These are phyloP conservation scores for Dillenia suffruticosa DNA, from an alignment of 164 flowering plant species.

Conservation along the genomic window DNA sequence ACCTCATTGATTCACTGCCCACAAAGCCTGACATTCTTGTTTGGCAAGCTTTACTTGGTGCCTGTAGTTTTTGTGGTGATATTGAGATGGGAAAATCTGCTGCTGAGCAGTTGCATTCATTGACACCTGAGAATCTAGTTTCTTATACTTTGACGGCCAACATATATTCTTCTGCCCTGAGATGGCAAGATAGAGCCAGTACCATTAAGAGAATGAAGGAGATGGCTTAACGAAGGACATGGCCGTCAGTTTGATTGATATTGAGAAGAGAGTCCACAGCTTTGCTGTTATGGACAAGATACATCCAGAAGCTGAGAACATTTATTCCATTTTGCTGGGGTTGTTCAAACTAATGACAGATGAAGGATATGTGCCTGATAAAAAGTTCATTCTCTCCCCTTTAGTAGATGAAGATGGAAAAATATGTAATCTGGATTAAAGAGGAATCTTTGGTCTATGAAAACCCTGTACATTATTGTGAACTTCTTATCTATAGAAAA, in stretches of 20 bases:
- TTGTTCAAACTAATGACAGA: slow-evolving; percentile 52
- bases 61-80: slow-evolving; percentile 66
- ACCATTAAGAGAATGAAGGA: slow-evolving; percentile 70
- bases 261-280: slow-evolving; percentile 59
- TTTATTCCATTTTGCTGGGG: slow-evolving; percentile 39
- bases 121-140: slow-evolving; percentile 46
- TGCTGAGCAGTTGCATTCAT: slow-evolving; percentile 41
- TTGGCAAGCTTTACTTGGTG: slow-evolving; percentile 90
- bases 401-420: no score
- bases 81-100: slow-evolving; percentile 71
- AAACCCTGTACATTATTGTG: no score
- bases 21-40: slow-evolving; percentile 43
- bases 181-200: slow-evolving; percentile 67
- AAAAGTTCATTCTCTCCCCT: slow-evolving; percentile 23
- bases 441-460: no score
- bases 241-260: slow-evolving; percentile 87
- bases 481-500: no score
- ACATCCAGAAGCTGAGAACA: slow-evolving; percentile 48
- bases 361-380: slow-evolving; percentile 57
- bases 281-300: slow-evolving; percentile 63
- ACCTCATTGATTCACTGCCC: slow-evolving; percentile 51
- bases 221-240: slow-evolving; percentile 56
- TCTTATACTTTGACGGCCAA: slow-evolving; percentile 68
- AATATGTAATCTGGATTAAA: no score
- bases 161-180: slow-evolving; percentile 66